Percentiles rank a stretch among this genome's conserved stretches.
phyloP scores from a whole-genome alignment of 164 flowering plant genomes.

The Vitis labrusca region DNA sequence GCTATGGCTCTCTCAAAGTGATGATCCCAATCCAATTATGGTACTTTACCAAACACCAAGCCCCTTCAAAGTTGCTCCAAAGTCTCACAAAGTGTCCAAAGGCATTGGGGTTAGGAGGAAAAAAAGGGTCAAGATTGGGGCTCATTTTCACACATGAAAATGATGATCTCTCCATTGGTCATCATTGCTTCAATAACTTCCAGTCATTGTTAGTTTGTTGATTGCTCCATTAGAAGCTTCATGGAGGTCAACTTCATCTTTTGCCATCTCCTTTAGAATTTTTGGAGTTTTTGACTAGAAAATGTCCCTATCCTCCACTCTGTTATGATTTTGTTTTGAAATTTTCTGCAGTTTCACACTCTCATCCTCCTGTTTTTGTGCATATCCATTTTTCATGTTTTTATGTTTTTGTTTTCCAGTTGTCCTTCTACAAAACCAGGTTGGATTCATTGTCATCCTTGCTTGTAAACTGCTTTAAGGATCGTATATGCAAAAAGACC shows the following conservation, averaged over 20 bases:
- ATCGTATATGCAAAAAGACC: background rate
- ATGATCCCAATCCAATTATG: too few relatives aligned
- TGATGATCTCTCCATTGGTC: background rate
- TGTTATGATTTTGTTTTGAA: slow-evolving; percentile 3
- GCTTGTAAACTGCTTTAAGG: too few relatives aligned
- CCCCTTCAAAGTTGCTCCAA: too few relatives aligned
- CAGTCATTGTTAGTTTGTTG: background rate
- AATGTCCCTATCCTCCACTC: background rate
- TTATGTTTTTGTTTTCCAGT: too few relatives aligned
- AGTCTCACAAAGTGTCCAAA: too few relatives aligned
- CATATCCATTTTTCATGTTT: too few relatives aligned
- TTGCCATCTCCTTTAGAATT: background rate
- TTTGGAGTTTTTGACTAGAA: background rate
- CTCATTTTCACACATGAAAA: background rate
- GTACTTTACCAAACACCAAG: too few relatives aligned
- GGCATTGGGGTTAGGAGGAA: too few relatives aligned
- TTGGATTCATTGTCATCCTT: too few relatives aligned
- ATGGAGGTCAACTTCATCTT: slow-evolving; percentile 4
- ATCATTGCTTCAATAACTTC: background rate
- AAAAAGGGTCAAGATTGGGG: background rate
- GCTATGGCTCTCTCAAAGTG: too few relatives aligned
- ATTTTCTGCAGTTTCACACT: background rate
- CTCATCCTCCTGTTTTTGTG: background rate
- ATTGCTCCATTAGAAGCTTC: slow-evolving; percentile 16
- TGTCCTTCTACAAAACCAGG: too few relatives aligned